A percentile compares a stretch with the other conserved stretches of the same genome.
These are phyloP conservation scores for Aurantiochytrium sp. DNA, from an alignment of 108 stramenopile genomes.

Conservation along the genomic window DNA sequence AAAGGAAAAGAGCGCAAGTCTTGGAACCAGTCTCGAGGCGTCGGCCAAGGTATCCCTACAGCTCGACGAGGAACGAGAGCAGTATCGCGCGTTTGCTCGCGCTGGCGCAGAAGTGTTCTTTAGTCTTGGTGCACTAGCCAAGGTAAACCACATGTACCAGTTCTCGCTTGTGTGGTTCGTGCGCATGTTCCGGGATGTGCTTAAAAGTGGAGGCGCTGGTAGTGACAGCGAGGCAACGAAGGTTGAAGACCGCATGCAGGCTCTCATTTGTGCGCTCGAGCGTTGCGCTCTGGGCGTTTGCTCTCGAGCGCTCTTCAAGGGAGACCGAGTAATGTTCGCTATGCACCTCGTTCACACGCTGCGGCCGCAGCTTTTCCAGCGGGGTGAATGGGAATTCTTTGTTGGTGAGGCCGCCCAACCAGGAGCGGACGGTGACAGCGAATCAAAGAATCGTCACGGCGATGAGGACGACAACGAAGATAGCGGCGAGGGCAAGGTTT, in stretches of 20 bases:
- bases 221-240: neutral
- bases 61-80: constrained; percentile 50
- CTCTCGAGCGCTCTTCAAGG: constrained; percentile 48
- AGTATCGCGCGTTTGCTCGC: constrained; percentile 42
- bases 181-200: constrained; percentile 32
- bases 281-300: constrained; percentile 37
- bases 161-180: constrained; percentile 49
- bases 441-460: no score
- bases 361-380: constrained; percentile 33
- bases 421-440: no score
- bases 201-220: neutral
- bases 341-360: constrained; percentile 54
- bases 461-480: neutral
- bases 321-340: constrained; percentile 51
- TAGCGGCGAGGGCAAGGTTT: neutral
- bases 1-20: constrained; percentile 46
- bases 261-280: constrained; percentile 37
- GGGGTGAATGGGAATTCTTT: constrained; percentile 56
- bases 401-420: constrained; percentile 26
- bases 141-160: constrained; percentile 54
- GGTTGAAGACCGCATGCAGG: constrained; percentile 32
- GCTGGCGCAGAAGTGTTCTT: constrained; percentile 51
- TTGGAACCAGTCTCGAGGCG: constrained; percentile 34
- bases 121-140: constrained; percentile 28
- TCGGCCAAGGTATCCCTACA: constrained; percentile 42